phyloP scores from a whole-genome alignment of 768 basidiomycete genomes.

The Lanmaoa rubissima region DNA sequence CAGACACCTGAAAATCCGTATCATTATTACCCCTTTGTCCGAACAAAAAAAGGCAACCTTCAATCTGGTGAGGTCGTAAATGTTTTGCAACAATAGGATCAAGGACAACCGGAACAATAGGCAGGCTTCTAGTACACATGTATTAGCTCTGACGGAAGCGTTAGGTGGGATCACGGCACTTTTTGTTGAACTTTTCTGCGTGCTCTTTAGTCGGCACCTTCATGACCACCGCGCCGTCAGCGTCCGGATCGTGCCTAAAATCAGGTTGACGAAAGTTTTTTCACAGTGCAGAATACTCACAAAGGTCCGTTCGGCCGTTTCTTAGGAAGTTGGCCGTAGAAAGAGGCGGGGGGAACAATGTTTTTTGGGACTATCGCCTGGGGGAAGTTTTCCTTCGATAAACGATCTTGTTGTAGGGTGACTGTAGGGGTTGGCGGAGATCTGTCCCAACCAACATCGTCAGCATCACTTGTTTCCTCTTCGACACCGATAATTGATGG shows the following conservation, averaged over 20 bases:
- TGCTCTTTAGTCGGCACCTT: constrained; percentile 69
- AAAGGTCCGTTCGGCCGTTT: constrained; percentile 28
- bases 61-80: constrained; percentile 86
- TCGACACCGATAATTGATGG: constrained; percentile 42
- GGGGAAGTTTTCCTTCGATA: constrained; percentile 22
- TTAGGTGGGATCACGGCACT: constrained; percentile 38
- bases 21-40: not conserved
- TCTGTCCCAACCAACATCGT: constrained; percentile 12
- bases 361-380: constrained; percentile 15
- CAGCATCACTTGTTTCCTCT: constrained; percentile 24
- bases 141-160: constrained; percentile 1
- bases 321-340: constrained; percentile 49
- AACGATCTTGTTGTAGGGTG: not conserved
- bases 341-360: constrained; percentile 57
- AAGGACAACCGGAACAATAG: constrained; percentile 79
- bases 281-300: constrained; percentile 7
- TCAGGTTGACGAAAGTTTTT: not conserved
- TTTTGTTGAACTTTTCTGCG: constrained; percentile 65
- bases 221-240: constrained; percentile 83
- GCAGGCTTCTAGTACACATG: constrained; percentile 45
- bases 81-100: constrained; percentile 79
- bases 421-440: constrained; percentile 15
- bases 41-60: constrained; percentile 49
- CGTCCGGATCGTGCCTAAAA: constrained; percentile 71
- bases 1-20: constrained; percentile 52